Evolutionary conservation across 148 eudicot species (phyloP).

Genomic region (Chenopodium suecicum): DNA sequence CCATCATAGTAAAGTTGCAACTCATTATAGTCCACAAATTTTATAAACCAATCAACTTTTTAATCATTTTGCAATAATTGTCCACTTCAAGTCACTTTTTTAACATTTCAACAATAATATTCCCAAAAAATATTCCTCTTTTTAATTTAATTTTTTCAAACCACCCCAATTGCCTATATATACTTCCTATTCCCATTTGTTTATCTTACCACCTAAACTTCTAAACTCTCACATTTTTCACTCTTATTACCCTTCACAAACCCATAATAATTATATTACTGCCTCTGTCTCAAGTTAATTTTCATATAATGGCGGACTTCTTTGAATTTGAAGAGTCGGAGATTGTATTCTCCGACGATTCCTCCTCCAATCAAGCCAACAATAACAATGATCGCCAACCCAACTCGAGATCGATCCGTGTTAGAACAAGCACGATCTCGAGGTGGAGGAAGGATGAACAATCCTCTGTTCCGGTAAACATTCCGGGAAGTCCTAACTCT

Average conservation of each 20-base stretch:
- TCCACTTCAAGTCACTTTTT: not conserved
- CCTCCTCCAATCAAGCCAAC: not conserved
- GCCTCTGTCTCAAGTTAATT: not conserved
- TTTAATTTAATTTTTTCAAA: no score
- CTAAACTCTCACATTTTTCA: not conserved
- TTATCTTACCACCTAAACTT: no score
- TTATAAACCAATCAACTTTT: not conserved
- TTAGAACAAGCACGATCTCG: not conserved
- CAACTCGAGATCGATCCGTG: constrained; percentile 2
- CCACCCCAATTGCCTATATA: not conserved
- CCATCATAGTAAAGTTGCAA: not conserved
- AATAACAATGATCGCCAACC: not conserved
- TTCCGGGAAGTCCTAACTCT: constrained; percentile 25
- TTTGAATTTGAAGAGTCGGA: constrained; percentile 68
- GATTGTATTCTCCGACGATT: constrained; percentile 38
- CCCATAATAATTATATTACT: not conserved
- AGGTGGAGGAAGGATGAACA: constrained; percentile 16
- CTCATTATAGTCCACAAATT: not conserved
- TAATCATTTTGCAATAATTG: not conserved
- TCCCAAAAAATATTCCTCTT: not conserved
- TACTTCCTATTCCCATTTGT: not conserved
- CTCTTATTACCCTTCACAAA: not conserved
- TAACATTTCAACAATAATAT: no score
- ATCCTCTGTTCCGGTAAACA: constrained; percentile 44
- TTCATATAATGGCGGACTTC: not conserved